Evolutionary conservation across 192 early-diverging fungal species (phyloP), one percentile per base, ranked within the genome.

Genomic region (Umbelopsis vinacea): DNA sequence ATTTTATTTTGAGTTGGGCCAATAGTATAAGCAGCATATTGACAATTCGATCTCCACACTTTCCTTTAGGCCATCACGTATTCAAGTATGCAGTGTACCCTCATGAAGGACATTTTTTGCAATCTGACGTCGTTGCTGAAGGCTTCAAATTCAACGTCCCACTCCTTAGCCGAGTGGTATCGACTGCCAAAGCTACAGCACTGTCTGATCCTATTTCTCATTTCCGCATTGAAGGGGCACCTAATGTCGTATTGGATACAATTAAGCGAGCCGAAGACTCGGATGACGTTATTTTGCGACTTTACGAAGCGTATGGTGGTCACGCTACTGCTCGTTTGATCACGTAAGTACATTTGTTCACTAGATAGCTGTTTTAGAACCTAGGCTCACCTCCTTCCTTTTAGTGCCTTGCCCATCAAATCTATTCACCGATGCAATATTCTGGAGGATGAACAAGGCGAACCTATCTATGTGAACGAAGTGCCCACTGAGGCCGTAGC

Each of bases 301-400:
- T 99, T 26, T 97, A 96, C 74, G 97, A 99, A 81, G 87, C 95
- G 1, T 95, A 89, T 77, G 97, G 98, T 24, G 96, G 96, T 1
- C 92, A 92, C 21, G 92, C 91, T 6, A 79, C 52, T 38, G 86
- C 85, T 29, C 74, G 67, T 19, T 53, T 92, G 38, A 53, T 71
- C 40, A 89, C 83, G 86, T 84, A 76, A 52, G 43, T 50, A 48
- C 12, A 48, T 48, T 4, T n/a, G 15, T 48, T 40, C n/a, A n/a
- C n/a, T n/a, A n/a, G n/a, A 29, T 29, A 29, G 29, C 29, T 29
- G n/a, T n/a, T n/a, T 3, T 29, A 29, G 3, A 29, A 29, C 3
- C 3, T 29, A 29, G 29, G 29, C 29, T 29, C 29, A 29, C 29
- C 29, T 29, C 3, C 29, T 29, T 33, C 22, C 52, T 35, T n/a